Percentiles rank a stretch among this genome's conserved stretches.
Conservation (phyloP, 306 rosid species). For the Amphicarpaea edgeworthii region DNA sequence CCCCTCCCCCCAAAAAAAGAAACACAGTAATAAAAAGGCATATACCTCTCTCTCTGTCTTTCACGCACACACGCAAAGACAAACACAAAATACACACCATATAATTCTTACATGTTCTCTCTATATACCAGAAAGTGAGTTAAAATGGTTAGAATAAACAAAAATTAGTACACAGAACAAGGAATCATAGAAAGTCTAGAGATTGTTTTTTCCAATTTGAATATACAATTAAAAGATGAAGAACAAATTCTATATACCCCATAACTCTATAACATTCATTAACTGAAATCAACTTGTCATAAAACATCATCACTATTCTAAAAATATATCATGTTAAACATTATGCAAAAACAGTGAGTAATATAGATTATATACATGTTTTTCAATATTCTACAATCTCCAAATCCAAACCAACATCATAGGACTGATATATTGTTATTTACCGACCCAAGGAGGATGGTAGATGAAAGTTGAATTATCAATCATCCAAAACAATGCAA, state of each 20-base stretch:
- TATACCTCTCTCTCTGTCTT: background rate
- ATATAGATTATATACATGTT: slow-evolving; percentile 1
- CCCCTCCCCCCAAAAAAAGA: too few species aligned
- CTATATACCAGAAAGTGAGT: background rate
- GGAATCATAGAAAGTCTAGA: background rate
- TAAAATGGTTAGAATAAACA: slow-evolving; percentile 10
- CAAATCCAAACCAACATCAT: slow-evolving; percentile 33
- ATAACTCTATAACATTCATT: background rate
- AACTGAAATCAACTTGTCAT: slow-evolving; percentile 9
- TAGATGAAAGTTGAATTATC: background rate
- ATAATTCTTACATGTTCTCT: slow-evolving; percentile 29
- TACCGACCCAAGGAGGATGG: background rate
- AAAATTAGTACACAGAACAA: slow-evolving; percentile 4
- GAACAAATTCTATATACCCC: background rate
- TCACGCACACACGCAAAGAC: background rate
- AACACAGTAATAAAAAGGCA: background rate
- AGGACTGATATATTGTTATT: background rate
- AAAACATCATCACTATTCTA: slow-evolving; percentile 10
- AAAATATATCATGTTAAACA: slow-evolving; percentile 11
- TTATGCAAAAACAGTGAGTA: background rate
- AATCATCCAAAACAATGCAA: slow-evolving; percentile 17
- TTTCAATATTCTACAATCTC: slow-evolving; percentile 28
- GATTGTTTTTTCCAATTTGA: background rate
- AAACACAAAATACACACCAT: slow-evolving; percentile 10
- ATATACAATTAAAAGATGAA: slow-evolving; percentile 23